Base-by-base conservation (phyloP, 2,329 filamentous ascomycete genomes). In the Cadophora luteo-olivacea region DNA sequence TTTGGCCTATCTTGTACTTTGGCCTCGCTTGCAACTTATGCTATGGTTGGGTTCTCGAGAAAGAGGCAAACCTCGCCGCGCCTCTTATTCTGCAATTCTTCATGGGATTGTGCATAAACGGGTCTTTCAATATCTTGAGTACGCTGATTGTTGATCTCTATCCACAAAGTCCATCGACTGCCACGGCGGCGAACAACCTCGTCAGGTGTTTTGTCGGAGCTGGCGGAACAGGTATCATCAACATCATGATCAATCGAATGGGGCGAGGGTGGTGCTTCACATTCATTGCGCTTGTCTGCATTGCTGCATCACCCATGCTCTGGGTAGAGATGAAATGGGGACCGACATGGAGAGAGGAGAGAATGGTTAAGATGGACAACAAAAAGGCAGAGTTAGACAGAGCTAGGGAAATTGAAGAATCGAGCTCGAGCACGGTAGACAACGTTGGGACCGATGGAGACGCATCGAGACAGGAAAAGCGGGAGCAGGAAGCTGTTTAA, bases 191-290 rank as follows among this genome's bases (percentile, higher is more conserved):
- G 0, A 89, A 89, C 70, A 91, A 91, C 70, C 78, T 92, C 3
- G 83, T 87, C 4, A 80, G 89, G n/a, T 91, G 89, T 75, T 77
- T 88, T 22, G 78, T 88, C 52, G 88, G 87, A 29, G 89, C 89
- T 0, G 84, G 80, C 0, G 85, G 84, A 3, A 88, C 87, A 25
- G 87, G 86, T 0, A 81, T 88, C 9, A 86, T 91, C 49, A 83
- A 88, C 63, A 80, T 83, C 63, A 87, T 91, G 82, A 83, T 91
- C 33, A 70, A 79, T 7, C 79, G 78, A 0, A 84, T 90, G 79
- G 89, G 89, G 4, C 77, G 83, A 33, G 89, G 88, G 0, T 90
- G 88, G 87, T 85, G 83, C n/a, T 90, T 85, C 68, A 89, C 86
- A 0, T 84, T 89, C 58, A 81, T 89, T 66, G 84, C 83, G 1